Evolutionary conservation across 495 filamentous ascomycete genomes (phyloP).

Genomic region (Melanomma pulvis-pyrius): DNA sequence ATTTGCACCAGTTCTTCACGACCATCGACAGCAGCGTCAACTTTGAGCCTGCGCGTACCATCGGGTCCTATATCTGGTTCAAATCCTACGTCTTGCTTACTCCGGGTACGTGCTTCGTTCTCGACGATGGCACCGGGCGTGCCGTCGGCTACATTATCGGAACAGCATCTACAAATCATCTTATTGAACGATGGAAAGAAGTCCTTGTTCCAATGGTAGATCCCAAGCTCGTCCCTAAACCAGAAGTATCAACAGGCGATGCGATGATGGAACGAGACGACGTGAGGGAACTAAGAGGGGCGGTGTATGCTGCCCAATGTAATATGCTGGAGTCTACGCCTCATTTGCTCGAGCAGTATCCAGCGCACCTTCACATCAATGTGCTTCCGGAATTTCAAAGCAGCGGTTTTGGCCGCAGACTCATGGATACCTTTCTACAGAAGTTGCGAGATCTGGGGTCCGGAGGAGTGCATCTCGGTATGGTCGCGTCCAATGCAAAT

Average conservation of each 20-base stretch:
- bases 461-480: slow-evolving; percentile 25
- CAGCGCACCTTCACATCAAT: slow-evolving; percentile 32
- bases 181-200: slow-evolving; percentile 3
- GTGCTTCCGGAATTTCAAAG: slow-evolving; percentile 21
- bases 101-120: slow-evolving; percentile 23
- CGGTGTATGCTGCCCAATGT: slow-evolving; percentile 11
- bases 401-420: slow-evolving; percentile 7
- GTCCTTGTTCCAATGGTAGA: slow-evolving; percentile 15
- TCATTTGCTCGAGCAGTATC: slow-evolving; percentile 15
- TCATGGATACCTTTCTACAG: slow-evolving; percentile 14
- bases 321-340: slow-evolving; percentile 10
- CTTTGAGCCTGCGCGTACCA: slow-evolving; percentile 25
- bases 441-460: slow-evolving; percentile 10
- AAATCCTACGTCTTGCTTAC: slow-evolving; percentile 23
- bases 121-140: slow-evolving; percentile 20
- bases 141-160: slow-evolving; percentile 35
- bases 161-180: slow-evolving; percentile 2
- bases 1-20: slow-evolving; percentile 11
- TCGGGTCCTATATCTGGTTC: slow-evolving; percentile 31
- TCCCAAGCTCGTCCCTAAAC: slow-evolving; percentile 7
- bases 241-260: not conserved
- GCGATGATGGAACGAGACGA: not conserved
- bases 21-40: slow-evolving; percentile 11
- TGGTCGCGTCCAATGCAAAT: slow-evolving; percentile 11
- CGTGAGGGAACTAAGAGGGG: slow-evolving; percentile 4